Base-by-base conservation (phyloP, 1,284 basidiomycete species). In the Marasmius oreades region DNA sequence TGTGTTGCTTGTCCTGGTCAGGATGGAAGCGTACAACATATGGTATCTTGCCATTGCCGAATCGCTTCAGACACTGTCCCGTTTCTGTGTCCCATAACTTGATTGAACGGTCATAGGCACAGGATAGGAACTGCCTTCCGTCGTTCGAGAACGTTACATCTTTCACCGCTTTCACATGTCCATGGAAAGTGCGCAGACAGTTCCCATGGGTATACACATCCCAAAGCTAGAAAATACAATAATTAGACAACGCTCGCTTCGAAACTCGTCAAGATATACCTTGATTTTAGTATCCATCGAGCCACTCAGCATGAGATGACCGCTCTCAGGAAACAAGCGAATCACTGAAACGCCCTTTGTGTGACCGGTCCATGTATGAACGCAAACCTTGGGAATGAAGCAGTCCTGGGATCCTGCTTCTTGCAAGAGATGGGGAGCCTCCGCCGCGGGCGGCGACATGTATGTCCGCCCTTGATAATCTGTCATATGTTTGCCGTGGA, bases 21-120 rank as follows among this genome's bases (percentile, higher is more conserved):
- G 97, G 97, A 71, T 99, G 91, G 77, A 98, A 99, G 56, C 88
- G 86, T 53, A 99, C 81, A 55, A 95, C 93, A 70, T 98, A 95
- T 14, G 97, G 93, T 18, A 95, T 93, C 75, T 98, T 98, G 60
- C 95, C 95, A 67, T 97, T 98, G 61, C 90, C 89, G 74, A 98
- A 98, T 5, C 95, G 91, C 70, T 95, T 91, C 59, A 98, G 75
- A 74, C 96, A 98, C 73, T 95, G 90, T 1, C 93, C 96, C 0
- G 97, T 98, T 75, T 99, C 97, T 18, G 97, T 98, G 67, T 99
- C 95, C 97, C 97, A 99, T 7, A 98, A 79, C 74, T 99, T 99
- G 84, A 99, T 93, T 68, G 94, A 90, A 53, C 94, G 86, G 72
- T 99, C 97, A 67, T 97, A 99, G 33, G 86, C 90, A 59, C 95